phyloP scores from a whole-genome alignment of 1,139 yeast species.

The Kurtzmaniella quercitrusa region DNA sequence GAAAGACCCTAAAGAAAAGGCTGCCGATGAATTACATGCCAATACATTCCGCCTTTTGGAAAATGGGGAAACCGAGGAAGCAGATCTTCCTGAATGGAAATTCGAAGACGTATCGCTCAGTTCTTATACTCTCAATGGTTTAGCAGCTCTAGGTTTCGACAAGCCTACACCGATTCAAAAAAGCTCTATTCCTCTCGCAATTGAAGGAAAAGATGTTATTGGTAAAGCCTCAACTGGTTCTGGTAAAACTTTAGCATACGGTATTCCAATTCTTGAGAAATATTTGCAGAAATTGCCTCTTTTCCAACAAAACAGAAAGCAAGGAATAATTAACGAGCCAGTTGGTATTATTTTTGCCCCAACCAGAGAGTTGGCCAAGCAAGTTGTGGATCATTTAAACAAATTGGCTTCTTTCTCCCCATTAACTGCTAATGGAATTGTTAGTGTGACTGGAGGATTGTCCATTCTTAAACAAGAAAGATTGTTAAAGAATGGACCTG shows the following conservation, averaged over 20 bases:
- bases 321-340: constrained; percentile 39
- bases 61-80: constrained; percentile 29
- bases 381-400: constrained; percentile 78
- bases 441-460: constrained; percentile 91
- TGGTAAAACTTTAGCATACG: constrained; percentile 95
- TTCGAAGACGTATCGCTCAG: constrained; percentile 36
- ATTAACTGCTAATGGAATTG: constrained; percentile 51
- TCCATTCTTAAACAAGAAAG: constrained; percentile 92
- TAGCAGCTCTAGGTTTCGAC: constrained; percentile 53
- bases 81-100: constrained; percentile 61
- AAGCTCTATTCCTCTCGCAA: constrained; percentile 69
- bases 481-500: constrained; percentile 68
- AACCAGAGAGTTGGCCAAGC: constrained; percentile 94
- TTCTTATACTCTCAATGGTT: constrained; percentile 54
- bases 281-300: constrained; percentile 30
- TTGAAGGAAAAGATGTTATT: constrained; percentile 73
- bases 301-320: constrained; percentile 20
- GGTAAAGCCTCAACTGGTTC: constrained; percentile 99
- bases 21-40: constrained; percentile 18
- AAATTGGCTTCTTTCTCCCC: constrained; percentile 59
- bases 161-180: constrained; percentile 84
- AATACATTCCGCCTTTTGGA: constrained; percentile 14
- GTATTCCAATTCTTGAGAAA: constrained; percentile 85
- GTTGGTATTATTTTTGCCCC: constrained; percentile 87
- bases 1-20: constrained; percentile 10